These are phyloP conservation scores for Chionographis japonica DNA, from an alignment of 106 monocot genomes.

Conservation along the genomic window DNA sequence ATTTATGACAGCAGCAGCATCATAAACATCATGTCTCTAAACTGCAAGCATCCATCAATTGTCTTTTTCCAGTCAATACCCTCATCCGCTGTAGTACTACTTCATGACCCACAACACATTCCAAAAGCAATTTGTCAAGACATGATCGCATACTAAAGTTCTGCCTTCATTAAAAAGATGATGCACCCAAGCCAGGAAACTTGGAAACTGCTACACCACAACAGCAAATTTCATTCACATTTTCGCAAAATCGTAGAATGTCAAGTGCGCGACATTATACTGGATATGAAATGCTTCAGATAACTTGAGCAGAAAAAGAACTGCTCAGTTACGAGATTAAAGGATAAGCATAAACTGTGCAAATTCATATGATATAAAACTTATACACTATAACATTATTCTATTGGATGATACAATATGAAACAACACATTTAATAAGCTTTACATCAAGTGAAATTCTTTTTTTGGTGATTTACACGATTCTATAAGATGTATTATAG, in stretches of 20 bases:
- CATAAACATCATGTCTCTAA: no score
- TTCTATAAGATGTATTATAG: no score
- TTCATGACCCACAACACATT: neutral
- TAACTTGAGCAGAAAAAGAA: neutral
- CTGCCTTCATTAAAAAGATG: constrained; percentile 6
- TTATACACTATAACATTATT: neutral
- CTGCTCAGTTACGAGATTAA: neutral
- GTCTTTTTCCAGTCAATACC: neutral
- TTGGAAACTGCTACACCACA: constrained; percentile 28
- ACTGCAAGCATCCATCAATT: neutral
- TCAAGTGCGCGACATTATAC: constrained; percentile 21
- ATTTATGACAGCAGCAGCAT: no score
- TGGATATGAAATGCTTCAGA: constrained; percentile 11
- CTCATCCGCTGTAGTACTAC: neutral
- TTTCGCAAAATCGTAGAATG: constrained; percentile 13
- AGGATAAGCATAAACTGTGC: neutral
- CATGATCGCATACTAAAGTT: constrained; percentile 2
- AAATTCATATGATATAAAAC: neutral
- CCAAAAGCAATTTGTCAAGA: neutral
- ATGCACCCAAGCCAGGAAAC: constrained; percentile 27
- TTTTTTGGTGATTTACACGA: no score
- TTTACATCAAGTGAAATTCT: no score
- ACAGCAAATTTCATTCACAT: constrained; percentile 18
- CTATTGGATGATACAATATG: no score
- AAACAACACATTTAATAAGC: no score